phyloP scores from a whole-genome alignment of 2,329 filamentous ascomycete species.

The Bipolaris cookei region DNA sequence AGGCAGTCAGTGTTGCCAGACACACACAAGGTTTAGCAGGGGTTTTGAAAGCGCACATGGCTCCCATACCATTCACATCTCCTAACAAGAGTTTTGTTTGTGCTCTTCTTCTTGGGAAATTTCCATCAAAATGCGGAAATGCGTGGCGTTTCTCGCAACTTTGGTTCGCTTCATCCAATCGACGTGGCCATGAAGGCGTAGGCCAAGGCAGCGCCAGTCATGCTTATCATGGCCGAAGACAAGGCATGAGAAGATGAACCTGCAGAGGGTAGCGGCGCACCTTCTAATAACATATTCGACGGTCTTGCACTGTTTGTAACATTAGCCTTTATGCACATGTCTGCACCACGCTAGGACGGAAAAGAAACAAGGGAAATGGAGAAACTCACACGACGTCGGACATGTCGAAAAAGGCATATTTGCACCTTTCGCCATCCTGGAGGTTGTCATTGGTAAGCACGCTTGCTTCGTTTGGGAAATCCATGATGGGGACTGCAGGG shows the following conservation, averaged over 20 bases:
- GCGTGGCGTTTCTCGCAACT: background rate
- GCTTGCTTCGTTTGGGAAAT: slow-evolving; percentile 39
- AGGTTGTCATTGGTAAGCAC: slow-evolving; percentile 43
- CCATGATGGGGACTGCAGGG: slow-evolving; percentile 40
- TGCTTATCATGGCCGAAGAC: slow-evolving; percentile 8
- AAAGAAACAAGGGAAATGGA: background rate
- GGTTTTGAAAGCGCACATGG: background rate
- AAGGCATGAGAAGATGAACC: slow-evolving; percentile 12
- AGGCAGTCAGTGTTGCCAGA: background rate
- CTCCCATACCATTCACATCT: background rate
- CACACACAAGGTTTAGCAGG: background rate
- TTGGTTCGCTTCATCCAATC: slow-evolving; percentile 17
- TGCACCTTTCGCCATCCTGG: slow-evolving; percentile 39
- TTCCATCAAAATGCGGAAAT: background rate
- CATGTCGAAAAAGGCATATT: slow-evolving; percentile 39
- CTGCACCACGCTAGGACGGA: background rate
- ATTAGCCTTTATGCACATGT: slow-evolving; percentile 4
- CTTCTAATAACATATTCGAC: slow-evolving; percentile 26
- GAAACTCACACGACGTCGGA: slow-evolving; percentile 38
- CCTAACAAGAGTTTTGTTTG: background rate
- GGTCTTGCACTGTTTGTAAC: slow-evolving; percentile 11
- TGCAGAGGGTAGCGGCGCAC: slow-evolving; percentile 29
- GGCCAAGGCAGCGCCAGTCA: slow-evolving; percentile 10
- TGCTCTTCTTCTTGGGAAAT: background rate
- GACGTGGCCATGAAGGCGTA: slow-evolving; percentile 17